A percentile compares a stretch with the other conserved stretches of the same genome.
These are phyloP conservation scores for Lactifluus rugatus DNA, from an alignment of 768 basidiomycete species.

Conservation along the genomic window DNA sequence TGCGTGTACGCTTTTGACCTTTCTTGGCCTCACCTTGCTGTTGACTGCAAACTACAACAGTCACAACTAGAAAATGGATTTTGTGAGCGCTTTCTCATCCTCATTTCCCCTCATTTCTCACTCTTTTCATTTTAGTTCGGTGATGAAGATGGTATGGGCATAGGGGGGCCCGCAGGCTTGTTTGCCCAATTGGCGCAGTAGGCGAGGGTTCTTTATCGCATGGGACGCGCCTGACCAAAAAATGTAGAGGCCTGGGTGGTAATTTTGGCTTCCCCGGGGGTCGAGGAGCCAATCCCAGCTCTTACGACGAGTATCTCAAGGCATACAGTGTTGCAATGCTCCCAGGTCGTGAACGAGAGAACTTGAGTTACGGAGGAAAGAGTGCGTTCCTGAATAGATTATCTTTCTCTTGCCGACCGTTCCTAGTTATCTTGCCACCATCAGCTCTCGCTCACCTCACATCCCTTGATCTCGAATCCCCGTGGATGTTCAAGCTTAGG, in stretches of 20 bases:
- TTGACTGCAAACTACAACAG: not conserved
- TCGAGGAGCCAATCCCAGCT: conserved; percentile 46
- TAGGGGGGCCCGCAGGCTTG: conserved; percentile 48
- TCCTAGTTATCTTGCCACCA: conserved; percentile 90
- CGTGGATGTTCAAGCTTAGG: conserved; percentile 94
- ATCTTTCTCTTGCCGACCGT: conserved; percentile 11
- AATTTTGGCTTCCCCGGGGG: conserved; percentile 39
- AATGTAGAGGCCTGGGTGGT: conserved; percentile 42
- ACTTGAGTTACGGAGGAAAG: conserved; percentile 95
- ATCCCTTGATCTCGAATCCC: conserved; percentile 75
- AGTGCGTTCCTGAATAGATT: conserved; percentile 46
- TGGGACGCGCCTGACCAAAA: not conserved
- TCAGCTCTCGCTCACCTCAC: conserved; percentile 87
- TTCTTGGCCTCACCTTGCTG: not conserved
- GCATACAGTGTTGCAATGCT: conserved; percentile 96
- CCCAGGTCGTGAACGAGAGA: conserved; percentile 74
- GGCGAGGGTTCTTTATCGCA: conserved; percentile 12
- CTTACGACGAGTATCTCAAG: conserved; percentile 88
- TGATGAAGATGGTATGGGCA: conserved; percentile 17
- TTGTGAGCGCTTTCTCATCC: not conserved
- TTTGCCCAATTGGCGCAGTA: conserved; percentile 61
- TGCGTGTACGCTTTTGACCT: too few species aligned
- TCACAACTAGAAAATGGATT: conserved; percentile 1
- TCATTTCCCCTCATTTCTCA: not conserved
- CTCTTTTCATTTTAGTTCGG: conserved; percentile 8